phyloP scores from a whole-genome alignment of 2,329 filamentous ascomycete species.

The Westerdykella aurantiaca region DNA sequence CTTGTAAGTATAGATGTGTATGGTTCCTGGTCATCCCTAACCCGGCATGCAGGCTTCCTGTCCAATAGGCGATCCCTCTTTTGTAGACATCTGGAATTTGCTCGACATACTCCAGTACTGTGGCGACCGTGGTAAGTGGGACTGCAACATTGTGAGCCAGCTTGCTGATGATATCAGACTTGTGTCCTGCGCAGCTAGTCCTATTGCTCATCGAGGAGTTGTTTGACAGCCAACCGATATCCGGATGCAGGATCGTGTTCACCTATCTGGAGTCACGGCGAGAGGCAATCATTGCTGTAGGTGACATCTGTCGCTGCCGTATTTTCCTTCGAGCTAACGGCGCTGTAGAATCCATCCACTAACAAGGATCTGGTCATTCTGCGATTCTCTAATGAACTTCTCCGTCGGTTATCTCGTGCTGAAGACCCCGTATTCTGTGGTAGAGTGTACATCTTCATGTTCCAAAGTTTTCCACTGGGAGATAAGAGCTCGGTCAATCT shows the following conservation, averaged over 20 bases:
- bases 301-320: conserved; percentile 6
- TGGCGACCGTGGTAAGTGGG: conserved; percentile 66
- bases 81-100: conserved; percentile 85
- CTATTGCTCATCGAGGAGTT: conserved; percentile 93
- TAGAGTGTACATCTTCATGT: conserved; percentile 95
- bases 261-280: conserved; percentile 91
- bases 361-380: conserved; percentile 85
- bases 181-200: conserved; percentile 70
- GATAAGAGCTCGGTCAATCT: conserved; percentile 97
- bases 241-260: conserved; percentile 85
- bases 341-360: conserved; percentile 27
- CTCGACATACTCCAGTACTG: conserved; percentile 87
- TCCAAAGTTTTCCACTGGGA: conserved; percentile 92
- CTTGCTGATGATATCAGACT: conserved; percentile 20
- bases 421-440: conserved; percentile 98
- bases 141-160: conserved; percentile 12
- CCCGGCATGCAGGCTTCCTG: conserved; percentile 56
- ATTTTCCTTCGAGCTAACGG: conserved; percentile 16
- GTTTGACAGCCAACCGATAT: conserved; percentile 90
- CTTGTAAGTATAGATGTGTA: conserved; percentile 53
- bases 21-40: conserved; percentile 12
- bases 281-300: conserved; percentile 75
- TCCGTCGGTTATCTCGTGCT: conserved; percentile 88
- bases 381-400: conserved; percentile 88
- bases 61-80: conserved; percentile 68